Evolutionary conservation across 495 filamentous ascomycete species (phyloP), one percentile per base, ranked within the genome.

Genomic region (Chaetomidium leptoderma): DNA sequence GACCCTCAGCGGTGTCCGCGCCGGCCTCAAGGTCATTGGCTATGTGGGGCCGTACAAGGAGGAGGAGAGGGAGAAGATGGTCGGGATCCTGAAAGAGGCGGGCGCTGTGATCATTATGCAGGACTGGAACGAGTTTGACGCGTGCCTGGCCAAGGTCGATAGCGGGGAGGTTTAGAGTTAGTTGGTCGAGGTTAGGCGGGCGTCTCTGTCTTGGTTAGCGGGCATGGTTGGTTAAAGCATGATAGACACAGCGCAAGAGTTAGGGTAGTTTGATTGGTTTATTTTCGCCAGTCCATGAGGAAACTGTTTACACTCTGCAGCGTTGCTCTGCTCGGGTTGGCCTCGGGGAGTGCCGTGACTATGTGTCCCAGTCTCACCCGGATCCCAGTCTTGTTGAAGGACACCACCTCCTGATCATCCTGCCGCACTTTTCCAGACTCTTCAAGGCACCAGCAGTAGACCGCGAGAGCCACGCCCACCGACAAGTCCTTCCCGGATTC

Each of bases 241-340:
- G 44, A 57, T 50, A 62, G 47, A 59, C 6, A 13, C n/a, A 55
- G 46, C 39, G 46, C n/a, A 29, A 48, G 9, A 51, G 16, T 39
- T 45, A 6, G n/a, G 27, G 49, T 36, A 16, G 19, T 29, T 13
- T 11, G 33, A 19, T 21, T 32, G 17, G 21, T 33, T 35, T n/a
- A 72, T 55, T 66, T 67, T 24, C 66, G 60, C 67, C 69, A 76
- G 50, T 75, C 75, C 84, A 97, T 93, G 44, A 97, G 74, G 61
- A 90, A 95, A 37, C 86, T 86, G 72, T 97, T 95, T 37, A 97
- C 84, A 53, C 86, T 87, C 68, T 95, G 89, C 48, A 97, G 71
- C 1, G 90, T 95, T 29, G 86, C 78, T 39, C 92, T 78, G 58
- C 83, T 87, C 0, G 91, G 91, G 66, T 93, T 95, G 16, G 85